A percentile compares a stretch with the other conserved stretches of the same genome.
These are phyloP conservation scores for Penium margaritaceum DNA, from an alignment of 139 green algal genomes.

Conservation along the genomic window DNA sequence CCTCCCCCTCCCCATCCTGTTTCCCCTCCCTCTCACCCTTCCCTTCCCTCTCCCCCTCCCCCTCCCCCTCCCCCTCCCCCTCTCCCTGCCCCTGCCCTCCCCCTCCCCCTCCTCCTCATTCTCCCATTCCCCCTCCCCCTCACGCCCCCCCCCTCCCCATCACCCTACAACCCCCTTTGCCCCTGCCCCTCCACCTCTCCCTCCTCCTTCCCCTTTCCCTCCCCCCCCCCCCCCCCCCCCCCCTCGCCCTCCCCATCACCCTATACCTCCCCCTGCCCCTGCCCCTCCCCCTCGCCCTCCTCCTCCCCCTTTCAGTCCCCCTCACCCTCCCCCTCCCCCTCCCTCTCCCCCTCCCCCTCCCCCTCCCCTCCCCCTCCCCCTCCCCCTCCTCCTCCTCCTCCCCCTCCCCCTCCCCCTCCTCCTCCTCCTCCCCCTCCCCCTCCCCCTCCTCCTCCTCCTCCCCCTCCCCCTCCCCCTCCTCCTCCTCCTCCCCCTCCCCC, in stretches of 20 bases:
- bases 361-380: background rate
- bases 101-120: background rate
- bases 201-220: background rate
- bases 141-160: background rate
- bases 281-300: background rate
- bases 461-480: too few relatives aligned
- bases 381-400: constrained; percentile 16
- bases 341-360: too few relatives aligned
- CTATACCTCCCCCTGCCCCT: background rate
- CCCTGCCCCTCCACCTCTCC: background rate
- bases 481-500: too few relatives aligned
- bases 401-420: background rate
- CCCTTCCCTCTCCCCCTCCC: constrained; percentile 14
- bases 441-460: too few relatives aligned
- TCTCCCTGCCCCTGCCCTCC: background rate
- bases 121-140: background rate
- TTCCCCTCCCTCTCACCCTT: constrained; percentile 30
- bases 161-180: background rate
- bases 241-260: background rate
- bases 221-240: background rate
- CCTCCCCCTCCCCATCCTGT: too few relatives aligned
- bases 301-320: background rate
- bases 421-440: too few relatives aligned
- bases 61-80: background rate
- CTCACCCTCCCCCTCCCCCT: constrained; percentile 21